A percentile compares a stretch with the other conserved stretches of the same genome.
Evolutionary conservation across 2,329 filamentous ascomycete species (phyloP).

Genomic region (Escovopsis sp.): DNA sequence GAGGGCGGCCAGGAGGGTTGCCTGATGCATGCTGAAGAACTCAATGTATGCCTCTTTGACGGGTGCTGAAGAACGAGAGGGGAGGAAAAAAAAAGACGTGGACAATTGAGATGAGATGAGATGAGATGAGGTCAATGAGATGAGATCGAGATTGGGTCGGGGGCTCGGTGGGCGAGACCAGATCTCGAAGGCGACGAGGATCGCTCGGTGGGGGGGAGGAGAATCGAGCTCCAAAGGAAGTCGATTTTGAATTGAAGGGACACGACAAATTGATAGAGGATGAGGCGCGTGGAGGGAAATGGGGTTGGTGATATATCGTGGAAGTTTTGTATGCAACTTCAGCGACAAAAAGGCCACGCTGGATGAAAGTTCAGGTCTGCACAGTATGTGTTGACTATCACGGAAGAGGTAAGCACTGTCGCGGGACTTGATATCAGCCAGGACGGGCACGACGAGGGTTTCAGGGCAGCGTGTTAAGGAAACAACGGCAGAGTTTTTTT

Average conservation of each 20-base stretch:
- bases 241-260: neutral
- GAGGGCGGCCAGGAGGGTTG: slow-evolving; percentile 30
- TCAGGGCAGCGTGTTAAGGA: no score
- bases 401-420: no score
- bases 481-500: neutral
- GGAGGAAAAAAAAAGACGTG: neutral
- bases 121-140: no score
- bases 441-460: neutral
- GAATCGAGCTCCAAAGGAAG: neutral
- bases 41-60: neutral
- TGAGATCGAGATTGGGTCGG: no score
- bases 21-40: slow-evolving; percentile 35
- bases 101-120: no score
- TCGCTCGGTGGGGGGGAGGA: no score
- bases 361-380: slow-evolving; percentile 1
- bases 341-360: slow-evolving; percentile 21
- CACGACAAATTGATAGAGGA: neutral
- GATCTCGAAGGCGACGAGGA: no score
- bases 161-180: no score
- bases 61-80: neutral
- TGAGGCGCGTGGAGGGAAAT: neutral
- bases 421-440: neutral
- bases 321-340: no score
- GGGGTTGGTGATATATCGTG: no score
- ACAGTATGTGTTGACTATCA: slow-evolving; percentile 2